phyloP scores from a whole-genome alignment of 306 rosid species.

The Cucurbita argyrosperma region DNA sequence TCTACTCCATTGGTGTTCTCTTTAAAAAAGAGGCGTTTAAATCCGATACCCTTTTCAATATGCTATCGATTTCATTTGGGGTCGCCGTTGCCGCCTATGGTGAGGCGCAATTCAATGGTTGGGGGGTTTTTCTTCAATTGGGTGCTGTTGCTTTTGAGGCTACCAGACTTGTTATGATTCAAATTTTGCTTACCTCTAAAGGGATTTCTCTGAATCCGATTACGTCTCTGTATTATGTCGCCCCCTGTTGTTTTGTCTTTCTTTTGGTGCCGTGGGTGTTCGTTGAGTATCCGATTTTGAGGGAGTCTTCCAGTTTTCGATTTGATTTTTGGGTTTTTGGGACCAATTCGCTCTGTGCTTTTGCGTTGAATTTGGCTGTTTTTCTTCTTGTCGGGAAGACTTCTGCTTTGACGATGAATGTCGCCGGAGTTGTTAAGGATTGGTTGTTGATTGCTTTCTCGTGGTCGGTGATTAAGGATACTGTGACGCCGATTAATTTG shows the following conservation, averaged over 20 bases:
- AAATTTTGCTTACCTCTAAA: conserved; percentile 46
- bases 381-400: conserved; percentile 62
- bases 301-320: conserved; percentile 27
- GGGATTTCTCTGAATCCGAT: conserved; percentile 59
- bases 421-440: conserved; percentile 62
- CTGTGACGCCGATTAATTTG: conserved; percentile 50
- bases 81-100: conserved; percentile 70
- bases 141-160: conserved; percentile 70
- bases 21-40: conserved; percentile 33
- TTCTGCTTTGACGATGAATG: conserved; percentile 63
- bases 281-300: conserved; percentile 43
- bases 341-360: conserved; percentile 53
- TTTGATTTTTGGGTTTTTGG: conserved; percentile 42
- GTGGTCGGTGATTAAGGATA: conserved; percentile 62
- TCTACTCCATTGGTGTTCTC: conserved; percentile 45
- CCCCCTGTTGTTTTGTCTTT: conserved; percentile 48
- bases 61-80: conserved; percentile 61
- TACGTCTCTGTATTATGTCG: conserved; percentile 49
- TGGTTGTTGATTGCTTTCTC: conserved; percentile 64
- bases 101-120: conserved; percentile 40
- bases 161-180: conserved; percentile 54
- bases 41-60: conserved; percentile 35
- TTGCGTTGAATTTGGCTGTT: conserved; percentile 53
- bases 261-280: conserved; percentile 45
- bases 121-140: conserved; percentile 51